Evolutionary conservation across 2,329 filamentous ascomycete species (phyloP).

Genomic region (Fusarium keratoplasticum): DNA sequence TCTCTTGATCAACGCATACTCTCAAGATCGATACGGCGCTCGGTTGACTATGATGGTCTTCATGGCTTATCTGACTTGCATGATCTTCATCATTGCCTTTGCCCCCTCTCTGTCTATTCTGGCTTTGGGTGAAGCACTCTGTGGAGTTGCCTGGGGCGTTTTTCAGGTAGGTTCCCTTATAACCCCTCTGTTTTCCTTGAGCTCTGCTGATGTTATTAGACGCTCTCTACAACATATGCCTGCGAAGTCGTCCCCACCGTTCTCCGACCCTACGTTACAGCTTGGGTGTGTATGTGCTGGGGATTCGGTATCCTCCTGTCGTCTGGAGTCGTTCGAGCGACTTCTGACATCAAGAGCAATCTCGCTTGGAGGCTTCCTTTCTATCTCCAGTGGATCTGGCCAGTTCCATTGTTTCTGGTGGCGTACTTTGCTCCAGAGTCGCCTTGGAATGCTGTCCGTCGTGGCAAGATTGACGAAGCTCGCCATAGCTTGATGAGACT

Average conservation of each 20-base stretch:
- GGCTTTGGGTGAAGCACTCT: background rate
- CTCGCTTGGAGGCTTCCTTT: slow-evolving; percentile 52
- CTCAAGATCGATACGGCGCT: slow-evolving; percentile 51
- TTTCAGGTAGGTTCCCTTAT: background rate
- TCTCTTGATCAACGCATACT: slow-evolving; percentile 54
- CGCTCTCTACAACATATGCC: background rate
- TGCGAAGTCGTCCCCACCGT: slow-evolving; percentile 15
- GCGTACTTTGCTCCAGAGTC: background rate
- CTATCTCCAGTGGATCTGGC: slow-evolving; percentile 49
- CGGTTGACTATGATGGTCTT: slow-evolving; percentile 9
- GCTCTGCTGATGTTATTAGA: background rate
- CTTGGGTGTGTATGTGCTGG: slow-evolving; percentile 57
- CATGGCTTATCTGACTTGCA: background rate
- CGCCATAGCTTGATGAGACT: background rate
- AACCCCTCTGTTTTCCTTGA: background rate
- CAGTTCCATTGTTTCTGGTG: background rate
- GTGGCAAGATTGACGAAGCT: background rate
- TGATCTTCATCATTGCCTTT: background rate
- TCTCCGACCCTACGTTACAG: slow-evolving; percentile 53
- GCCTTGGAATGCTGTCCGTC: background rate
- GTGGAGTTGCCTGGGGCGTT: background rate
- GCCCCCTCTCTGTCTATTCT: background rate
- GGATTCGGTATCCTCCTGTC: slow-evolving; percentile 55
- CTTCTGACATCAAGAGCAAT: slow-evolving; percentile 47
- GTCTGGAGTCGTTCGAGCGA: slow-evolving; percentile 50